Evolutionary conservation across 2,329 filamentous ascomycete genomes (phyloP).

Genomic region (Exophiala viscosa): DNA sequence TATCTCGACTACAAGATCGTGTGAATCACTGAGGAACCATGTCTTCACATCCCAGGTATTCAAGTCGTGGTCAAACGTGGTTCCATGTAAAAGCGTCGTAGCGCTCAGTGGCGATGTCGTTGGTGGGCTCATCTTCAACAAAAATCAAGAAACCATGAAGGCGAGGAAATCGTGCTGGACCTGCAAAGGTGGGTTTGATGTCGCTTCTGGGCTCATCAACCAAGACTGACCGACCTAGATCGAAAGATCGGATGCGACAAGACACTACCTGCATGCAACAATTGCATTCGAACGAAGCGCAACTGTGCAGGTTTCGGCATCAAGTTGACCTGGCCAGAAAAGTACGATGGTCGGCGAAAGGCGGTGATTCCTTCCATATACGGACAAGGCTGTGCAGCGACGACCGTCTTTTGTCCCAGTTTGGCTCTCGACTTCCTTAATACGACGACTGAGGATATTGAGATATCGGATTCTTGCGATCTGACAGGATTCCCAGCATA

Average conservation of each 20-base stretch:
- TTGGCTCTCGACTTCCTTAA: conserved; percentile 1
- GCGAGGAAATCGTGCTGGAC: conserved; percentile 2
- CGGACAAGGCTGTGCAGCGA: not conserved
- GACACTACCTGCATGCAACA: conserved; percentile 4
- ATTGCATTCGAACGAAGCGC: conserved; percentile 3
- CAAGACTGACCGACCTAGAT: not conserved
- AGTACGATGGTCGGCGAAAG: conserved; percentile 2
- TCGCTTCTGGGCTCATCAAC: not conserved
- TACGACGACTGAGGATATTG: not conserved
- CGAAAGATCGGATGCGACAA: conserved; percentile 6
- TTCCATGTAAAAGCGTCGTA: too few species aligned
- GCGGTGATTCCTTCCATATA: not conserved
- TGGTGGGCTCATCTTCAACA: conserved; percentile 47
- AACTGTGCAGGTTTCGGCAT: conserved; percentile 1
- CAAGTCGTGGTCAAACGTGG: too few species aligned
- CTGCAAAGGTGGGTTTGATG: conserved; percentile 1
- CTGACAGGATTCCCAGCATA: not conserved
- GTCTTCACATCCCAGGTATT: too few species aligned
- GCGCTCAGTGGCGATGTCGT: too few species aligned
- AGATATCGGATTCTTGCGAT: not conserved
- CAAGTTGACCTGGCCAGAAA: conserved; percentile 1
- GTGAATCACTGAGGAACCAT: too few species aligned
- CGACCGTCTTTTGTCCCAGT: not conserved
- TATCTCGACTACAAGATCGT: too few species aligned
- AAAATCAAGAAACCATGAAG: conserved; percentile 41